Conservation (phyloP, 1,284 basidiomycete genomes). For the Leccinum angustisporum region DNA sequence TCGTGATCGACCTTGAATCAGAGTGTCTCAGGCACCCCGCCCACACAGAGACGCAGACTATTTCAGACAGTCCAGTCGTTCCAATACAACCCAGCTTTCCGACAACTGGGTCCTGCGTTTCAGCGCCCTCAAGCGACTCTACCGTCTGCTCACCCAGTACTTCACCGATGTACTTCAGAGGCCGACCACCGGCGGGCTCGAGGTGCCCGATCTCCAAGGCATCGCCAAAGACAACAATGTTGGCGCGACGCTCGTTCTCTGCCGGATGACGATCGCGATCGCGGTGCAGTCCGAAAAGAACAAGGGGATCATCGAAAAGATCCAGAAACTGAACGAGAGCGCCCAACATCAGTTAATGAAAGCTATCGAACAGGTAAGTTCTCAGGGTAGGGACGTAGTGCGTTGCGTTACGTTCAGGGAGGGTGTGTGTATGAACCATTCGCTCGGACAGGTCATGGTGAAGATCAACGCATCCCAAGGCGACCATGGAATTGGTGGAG, state of each 20-base stretch:
- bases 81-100: slow-evolving; percentile 56
- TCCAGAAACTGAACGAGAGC: slow-evolving; percentile 74
- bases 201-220: slow-evolving; percentile 79
- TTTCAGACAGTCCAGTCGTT: slow-evolving; percentile 63
- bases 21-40: slow-evolving; percentile 13
- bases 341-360: slow-evolving; percentile 86
- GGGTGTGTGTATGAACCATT: background rate
- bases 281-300: slow-evolving; percentile 90
- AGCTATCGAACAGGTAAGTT: slow-evolving; percentile 76
- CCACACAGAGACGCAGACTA: slow-evolving; percentile 71
- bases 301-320: slow-evolving; percentile 79
- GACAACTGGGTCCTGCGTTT: slow-evolving; percentile 93
- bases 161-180: slow-evolving; percentile 78
- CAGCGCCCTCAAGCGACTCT: slow-evolving; percentile 79
- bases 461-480: slow-evolving; percentile 53
- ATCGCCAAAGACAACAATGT: slow-evolving; percentile 75
- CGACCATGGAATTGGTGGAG: slow-evolving; percentile 42
- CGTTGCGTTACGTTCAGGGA: background rate
- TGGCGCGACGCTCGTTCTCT: slow-evolving; percentile 70
- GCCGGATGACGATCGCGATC: slow-evolving; percentile 87
- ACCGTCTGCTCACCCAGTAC: slow-evolving; percentile 86
- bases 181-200: slow-evolving; percentile 66
- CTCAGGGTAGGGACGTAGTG: background rate
- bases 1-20: background rate
- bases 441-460: slow-evolving; percentile 61